These are phyloP conservation scores for Alternaria burnsii DNA, from an alignment of 2,329 filamentous ascomycete genomes.

Conservation along the genomic window DNA sequence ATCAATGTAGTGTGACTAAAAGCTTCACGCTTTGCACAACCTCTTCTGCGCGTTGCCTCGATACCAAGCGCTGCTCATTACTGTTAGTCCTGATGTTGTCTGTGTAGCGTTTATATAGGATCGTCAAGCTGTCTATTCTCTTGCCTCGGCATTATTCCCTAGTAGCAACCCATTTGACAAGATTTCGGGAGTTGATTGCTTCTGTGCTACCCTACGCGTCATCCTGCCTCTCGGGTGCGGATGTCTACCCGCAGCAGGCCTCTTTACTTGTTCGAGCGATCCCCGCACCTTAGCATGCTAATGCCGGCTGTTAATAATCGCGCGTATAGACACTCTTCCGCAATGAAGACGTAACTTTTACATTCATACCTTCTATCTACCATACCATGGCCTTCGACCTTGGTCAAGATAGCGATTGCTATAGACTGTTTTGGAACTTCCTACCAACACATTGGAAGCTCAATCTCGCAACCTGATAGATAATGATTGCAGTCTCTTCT, in stretches of 20 bases:
- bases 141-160: background rate
- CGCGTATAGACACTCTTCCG: background rate
- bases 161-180: background rate
- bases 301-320: background rate
- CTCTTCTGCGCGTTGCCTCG: constrained; percentile 16
- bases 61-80: constrained; percentile 1
- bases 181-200: background rate
- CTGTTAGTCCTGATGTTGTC: background rate
- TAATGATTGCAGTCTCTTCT: background rate
- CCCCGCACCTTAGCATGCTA: constrained; percentile 16
- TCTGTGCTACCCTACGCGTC: constrained; percentile 11
- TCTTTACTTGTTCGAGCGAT: constrained; percentile 18
- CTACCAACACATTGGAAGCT: background rate
- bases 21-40: constrained; percentile 25
- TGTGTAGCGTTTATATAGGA: background rate
- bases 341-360: background rate
- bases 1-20: constrained; percentile 17
- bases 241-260: constrained; percentile 9
- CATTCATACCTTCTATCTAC: background rate
- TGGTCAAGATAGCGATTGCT: background rate
- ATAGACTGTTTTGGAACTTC: background rate
- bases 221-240: constrained; percentile 15
- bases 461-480: background rate
- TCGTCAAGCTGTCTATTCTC: background rate
- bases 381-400: background rate